Conservation (phyloP, 2,329 filamentous ascomycete genomes). For the Colletotrichum filicis region DNA sequence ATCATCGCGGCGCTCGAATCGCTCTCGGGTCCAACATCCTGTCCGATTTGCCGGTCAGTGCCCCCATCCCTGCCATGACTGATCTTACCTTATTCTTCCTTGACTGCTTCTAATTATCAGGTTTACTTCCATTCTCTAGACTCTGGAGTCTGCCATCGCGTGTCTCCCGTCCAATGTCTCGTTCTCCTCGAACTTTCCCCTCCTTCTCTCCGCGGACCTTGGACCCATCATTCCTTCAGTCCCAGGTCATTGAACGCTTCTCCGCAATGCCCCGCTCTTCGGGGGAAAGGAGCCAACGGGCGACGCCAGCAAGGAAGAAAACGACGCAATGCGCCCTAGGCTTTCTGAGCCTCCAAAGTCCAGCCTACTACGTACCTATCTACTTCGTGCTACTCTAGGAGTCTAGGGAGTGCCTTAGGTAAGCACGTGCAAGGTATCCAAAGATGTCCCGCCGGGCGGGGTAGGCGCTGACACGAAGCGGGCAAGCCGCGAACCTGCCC, state of each 20-base stretch:
- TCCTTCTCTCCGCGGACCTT: slow-evolving; percentile 1
- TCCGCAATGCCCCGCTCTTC: slow-evolving; percentile 26
- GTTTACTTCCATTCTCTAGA: not conserved
- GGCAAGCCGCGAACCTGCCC: not conserved
- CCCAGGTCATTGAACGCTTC: slow-evolving; percentile 16
- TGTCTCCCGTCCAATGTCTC: not conserved
- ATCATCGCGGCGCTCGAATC: not conserved
- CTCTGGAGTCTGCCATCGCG: not conserved
- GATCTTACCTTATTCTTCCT: not conserved
- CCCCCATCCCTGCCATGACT: not conserved
- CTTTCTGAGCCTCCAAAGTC: not conserved
- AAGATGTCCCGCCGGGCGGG: not conserved
- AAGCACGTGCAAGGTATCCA: not conserved
- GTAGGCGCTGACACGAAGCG: slow-evolving; percentile 8
- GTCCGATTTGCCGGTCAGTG: not conserved
- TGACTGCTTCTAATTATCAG: not conserved
- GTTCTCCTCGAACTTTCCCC: not conserved
- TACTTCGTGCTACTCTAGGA: too few species aligned
- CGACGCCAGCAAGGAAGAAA: slow-evolving; percentile 6
- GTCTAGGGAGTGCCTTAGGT: too few species aligned
- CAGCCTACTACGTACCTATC: too few species aligned
- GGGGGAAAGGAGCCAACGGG: slow-evolving; percentile 18
- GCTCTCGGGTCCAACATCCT: slow-evolving; percentile 3
- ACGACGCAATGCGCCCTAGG: slow-evolving; percentile 15
- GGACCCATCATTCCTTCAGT: not conserved